Conservation (phyloP, 1,284 basidiomycete genomes). For the Sanghuangporus sanghuang region DNA sequence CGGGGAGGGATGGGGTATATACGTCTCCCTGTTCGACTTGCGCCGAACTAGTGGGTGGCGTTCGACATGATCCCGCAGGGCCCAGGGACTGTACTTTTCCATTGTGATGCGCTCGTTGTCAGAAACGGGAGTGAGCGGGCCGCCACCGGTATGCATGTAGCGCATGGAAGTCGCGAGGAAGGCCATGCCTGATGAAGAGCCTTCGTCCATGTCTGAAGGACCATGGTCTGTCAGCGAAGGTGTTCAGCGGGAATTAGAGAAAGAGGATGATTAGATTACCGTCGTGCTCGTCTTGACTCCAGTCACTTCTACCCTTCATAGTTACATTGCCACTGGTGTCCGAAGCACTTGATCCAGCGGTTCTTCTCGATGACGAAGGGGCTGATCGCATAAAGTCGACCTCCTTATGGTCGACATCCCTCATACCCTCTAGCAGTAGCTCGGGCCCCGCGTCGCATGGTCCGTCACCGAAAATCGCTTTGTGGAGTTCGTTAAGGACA, state of each 20-base stretch:
- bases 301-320: slow-evolving; percentile 10
- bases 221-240: not conserved
- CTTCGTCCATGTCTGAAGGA: slow-evolving; percentile 17
- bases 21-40: not conserved
- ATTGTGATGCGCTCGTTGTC: slow-evolving; percentile 13
- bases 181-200: slow-evolving; percentile 18
- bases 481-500: slow-evolving; percentile 16
- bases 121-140: slow-evolving; percentile 14
- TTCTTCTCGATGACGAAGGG: not conserved
- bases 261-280: not conserved
- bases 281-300: slow-evolving; percentile 16
- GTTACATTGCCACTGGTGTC: slow-evolving; percentile 1
- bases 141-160: slow-evolving; percentile 15
- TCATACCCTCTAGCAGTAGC: not conserved
- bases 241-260: not conserved
- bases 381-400: not conserved
- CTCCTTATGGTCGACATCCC: not conserved
- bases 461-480: slow-evolving; percentile 8
- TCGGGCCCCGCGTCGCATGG: slow-evolving; percentile 3
- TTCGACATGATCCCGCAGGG: slow-evolving; percentile 11
- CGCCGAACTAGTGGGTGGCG: slow-evolving; percentile 2
- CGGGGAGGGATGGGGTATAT: slow-evolving; percentile 8
- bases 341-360: slow-evolving; percentile 7
- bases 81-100: slow-evolving; percentile 17
- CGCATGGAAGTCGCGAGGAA: slow-evolving; percentile 18